phyloP scores from a whole-genome alignment of 768 basidiomycete genomes.

The Gloeopeniophorella convolvens region DNA sequence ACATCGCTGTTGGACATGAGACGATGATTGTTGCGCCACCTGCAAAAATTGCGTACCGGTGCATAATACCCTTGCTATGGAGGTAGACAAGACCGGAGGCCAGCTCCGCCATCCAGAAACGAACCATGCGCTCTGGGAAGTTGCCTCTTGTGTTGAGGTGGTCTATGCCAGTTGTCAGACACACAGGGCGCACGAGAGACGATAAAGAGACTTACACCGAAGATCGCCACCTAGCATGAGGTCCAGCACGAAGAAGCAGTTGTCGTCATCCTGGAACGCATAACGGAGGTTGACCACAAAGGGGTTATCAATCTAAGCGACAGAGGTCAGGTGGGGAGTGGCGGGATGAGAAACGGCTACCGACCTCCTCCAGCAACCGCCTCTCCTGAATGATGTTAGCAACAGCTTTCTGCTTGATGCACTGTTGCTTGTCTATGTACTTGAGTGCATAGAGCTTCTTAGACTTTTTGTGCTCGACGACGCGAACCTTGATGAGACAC shows the following conservation, averaged over 20 bases:
- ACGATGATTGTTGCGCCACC: no score
- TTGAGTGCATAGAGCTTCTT: conserved; percentile 49
- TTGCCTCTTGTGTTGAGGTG: conserved; percentile 70
- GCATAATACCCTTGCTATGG: conserved; percentile 87
- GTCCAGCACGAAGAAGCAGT: conserved; percentile 97
- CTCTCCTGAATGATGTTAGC: conserved; percentile 50
- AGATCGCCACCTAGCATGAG: conserved; percentile 95
- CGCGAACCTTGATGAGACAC: conserved; percentile 37
- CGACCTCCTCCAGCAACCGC: conserved; percentile 45
- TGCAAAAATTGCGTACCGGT: conserved; percentile 60
- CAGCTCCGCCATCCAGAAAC: conserved; percentile 88
- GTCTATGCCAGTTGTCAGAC: conserved; percentile 40
- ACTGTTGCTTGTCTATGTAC: conserved; percentile 51
- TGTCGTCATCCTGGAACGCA: conserved; percentile 95
- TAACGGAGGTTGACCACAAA: conserved; percentile 89
- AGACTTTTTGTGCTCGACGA: conserved; percentile 49
- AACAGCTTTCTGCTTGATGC: conserved; percentile 44
- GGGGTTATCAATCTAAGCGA: conserved; percentile 71
- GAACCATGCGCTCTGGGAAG: conserved; percentile 65
- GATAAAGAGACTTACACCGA: conserved; percentile 54
- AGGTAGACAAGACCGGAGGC: conserved; percentile 81
- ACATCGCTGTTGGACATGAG: conserved; percentile 55
- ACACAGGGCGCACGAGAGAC: not conserved
- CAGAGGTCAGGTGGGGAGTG: not conserved
- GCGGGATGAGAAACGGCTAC: not conserved